phyloP scores from a whole-genome alignment of 163 green algal genomes.

The Scenedesmus sp. region DNA sequence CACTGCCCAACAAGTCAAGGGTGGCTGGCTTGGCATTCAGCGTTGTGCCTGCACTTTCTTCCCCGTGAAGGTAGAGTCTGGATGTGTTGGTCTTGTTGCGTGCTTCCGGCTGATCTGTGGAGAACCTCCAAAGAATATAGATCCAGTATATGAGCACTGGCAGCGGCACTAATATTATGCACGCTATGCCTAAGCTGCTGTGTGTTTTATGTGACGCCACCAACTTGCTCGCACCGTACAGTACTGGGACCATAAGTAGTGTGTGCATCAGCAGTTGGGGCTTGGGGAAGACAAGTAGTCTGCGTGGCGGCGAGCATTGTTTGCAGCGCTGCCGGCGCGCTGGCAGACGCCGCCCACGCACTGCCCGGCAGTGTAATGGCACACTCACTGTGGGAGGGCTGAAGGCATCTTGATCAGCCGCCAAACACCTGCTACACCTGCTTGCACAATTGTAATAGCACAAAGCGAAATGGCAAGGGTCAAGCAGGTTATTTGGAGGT shows the following conservation, averaged over 20 bases:
- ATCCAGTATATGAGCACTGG: slow-evolving; percentile 28
- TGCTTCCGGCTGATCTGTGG: slow-evolving; percentile 6
- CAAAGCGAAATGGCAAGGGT: slow-evolving; percentile 2
- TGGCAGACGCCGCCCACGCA: too few relatives aligned
- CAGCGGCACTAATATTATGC: slow-evolving; percentile 4
- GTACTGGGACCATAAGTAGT: slow-evolving; percentile 19
- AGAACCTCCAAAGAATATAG: slow-evolving; percentile 15
- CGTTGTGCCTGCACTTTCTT: too few relatives aligned
- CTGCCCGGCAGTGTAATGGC: too few relatives aligned
- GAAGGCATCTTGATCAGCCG: too few relatives aligned
- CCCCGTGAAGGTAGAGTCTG: too few relatives aligned
- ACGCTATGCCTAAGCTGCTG: neutral
- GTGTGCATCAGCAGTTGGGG: slow-evolving; percentile 24
- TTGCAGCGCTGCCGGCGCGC: too few relatives aligned
- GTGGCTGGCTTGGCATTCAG: neutral
- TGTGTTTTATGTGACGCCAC: neutral
- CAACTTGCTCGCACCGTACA: slow-evolving; percentile 33
- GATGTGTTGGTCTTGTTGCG: too few relatives aligned
- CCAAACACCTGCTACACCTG: too few relatives aligned
- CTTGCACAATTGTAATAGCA: too few relatives aligned
- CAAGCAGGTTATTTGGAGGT: slow-evolving; percentile 1
- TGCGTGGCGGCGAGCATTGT: too few relatives aligned
- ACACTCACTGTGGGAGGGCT: too few relatives aligned
- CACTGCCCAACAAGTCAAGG: neutral
- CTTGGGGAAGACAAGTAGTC: slow-evolving; percentile 28